Evolutionary conservation across 306 rosid species (phyloP), one percentile per base, ranked within the genome.

Genomic region (Corylus americana): DNA sequence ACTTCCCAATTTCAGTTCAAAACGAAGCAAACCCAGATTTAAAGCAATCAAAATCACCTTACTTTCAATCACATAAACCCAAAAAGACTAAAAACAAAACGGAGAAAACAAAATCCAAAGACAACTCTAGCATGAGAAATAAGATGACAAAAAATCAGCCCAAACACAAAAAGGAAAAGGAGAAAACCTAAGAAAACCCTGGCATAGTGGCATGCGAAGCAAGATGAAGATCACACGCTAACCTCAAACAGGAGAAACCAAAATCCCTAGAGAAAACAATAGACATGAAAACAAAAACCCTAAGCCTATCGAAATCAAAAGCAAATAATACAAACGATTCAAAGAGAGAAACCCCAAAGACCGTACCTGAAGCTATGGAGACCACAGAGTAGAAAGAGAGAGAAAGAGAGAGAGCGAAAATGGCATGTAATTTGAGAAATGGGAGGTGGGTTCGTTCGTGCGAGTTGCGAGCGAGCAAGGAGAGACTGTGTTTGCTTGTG

Each of bases 61-160:
- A 55, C 11, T 55, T 55, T 1, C 22, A n/a, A 2, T 55, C 61
- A 3, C 27, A 12, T 5, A 18, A 7, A 64, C 37, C 27, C 11
- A 55, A n/a, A n/a, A 3, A n/a, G 8, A 0, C 22, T 17, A 14
- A 14, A 8, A 50, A 29, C 7, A 17, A n/a, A 29, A 73, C 7
- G 8, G 7, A 7, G 2, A 51, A 51, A n/a, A 2, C 9, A 49
- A 49, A 48, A 22, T 5, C 25, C 12, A 5, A 5, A 6, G 20
- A 75, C 29, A 27, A 25, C 71, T 47, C 25, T 25, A n/a, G 31
- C 29, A 75, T 45, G 58, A 71, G 71, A 59, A 75, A 48, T 8
- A 8, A 48, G 58, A 48, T 25, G 17, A 14, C 42, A 57, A 53
- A 29, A 42, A 2, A 50, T 8, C 11, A 18, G 66, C 13, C 22